Base-by-base conservation (phyloP, 495 filamentous ascomycete species). In the Tuber aestivum region DNA sequence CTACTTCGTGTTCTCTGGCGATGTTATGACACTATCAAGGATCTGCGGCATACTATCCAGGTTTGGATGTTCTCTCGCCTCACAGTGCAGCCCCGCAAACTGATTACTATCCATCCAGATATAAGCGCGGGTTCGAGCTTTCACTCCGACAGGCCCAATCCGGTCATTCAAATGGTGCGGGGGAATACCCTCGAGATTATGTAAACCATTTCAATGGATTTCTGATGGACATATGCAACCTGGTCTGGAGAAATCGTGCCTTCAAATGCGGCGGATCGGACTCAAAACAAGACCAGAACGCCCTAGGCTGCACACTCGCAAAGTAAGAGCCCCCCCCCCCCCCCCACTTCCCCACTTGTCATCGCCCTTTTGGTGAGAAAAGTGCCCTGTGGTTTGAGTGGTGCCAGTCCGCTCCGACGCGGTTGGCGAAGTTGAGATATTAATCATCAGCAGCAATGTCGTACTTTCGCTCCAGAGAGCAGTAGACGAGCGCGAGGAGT, bases 171-270 rank as follows among this genome's bases (percentile, higher is more conserved):
- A 42, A 48, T 32, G 70, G 79, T 23, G 76, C 72, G 40, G 85
- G 74, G 73, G 83, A 75, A 71, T 87, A 85, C 76, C 88, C 85
- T 77, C 86, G 84, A 70, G 84, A 84, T 77, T 89, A 87, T 79
- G 89, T 94, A 72, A 87, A 89, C 65, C 86, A 88, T 35, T 95
- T 95, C 85, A 97, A 97, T 83, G 91, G 91, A 14, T 94, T 91
- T 80, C 87, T 97, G 42, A 95, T 95, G 91, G 94, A 97, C 80
- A 87, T 93, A 61, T 95, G 92, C 85, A 96, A 97, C 80, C 88
- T 92, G 69, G 79, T 97, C 21, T 96, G 94, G 93, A 89, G 92
- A 32, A 90, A 89, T 35, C 90, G 91, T 21, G 94, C 91, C 0
- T 90, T 97, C 44, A 84, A 83, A 2, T 85, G 88, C 16, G 78